These are phyloP conservation scores for Scalesia atractyloides DNA, from an alignment of 129 eudicot genomes.

Conservation along the genomic window DNA sequence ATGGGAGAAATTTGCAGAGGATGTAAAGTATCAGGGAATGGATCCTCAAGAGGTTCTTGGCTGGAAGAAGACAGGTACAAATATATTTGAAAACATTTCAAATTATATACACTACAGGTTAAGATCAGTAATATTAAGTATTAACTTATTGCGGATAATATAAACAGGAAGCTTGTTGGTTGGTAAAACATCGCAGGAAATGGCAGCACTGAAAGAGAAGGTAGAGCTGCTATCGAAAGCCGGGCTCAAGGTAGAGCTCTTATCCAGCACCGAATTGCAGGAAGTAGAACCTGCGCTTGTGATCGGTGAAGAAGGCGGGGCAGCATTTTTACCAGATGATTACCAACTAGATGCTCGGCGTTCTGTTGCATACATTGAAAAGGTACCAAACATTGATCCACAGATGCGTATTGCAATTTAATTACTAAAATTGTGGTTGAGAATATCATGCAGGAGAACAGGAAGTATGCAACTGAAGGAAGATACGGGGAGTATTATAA, in stretches of 20 bases:
- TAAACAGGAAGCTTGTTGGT: conserved; percentile 87
- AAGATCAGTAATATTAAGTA: conserved; percentile 2
- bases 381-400: conserved; percentile 39
- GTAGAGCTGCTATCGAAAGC: conserved; percentile 60
- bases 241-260: conserved; percentile 64
- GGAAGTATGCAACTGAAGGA: conserved; percentile 58
- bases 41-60: conserved; percentile 78
- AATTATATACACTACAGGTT: background rate
- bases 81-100: background rate
- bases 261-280: conserved; percentile 53
- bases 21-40: conserved; percentile 52
- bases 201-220: conserved; percentile 39
- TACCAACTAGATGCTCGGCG: conserved; percentile 76
- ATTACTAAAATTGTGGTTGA: background rate
- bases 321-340: conserved; percentile 78
- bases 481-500: conserved; percentile 82
- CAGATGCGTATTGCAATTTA: background rate
- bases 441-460: conserved; percentile 51
- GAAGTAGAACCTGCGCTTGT: conserved; percentile 66
- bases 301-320: conserved; percentile 68
- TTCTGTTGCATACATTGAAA: conserved; percentile 65
- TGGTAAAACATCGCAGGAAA: conserved; percentile 69
- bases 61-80: conserved; percentile 87
- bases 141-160: conserved; percentile 7
- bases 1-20: conserved; percentile 71